Evolutionary conservation across 345 rosid genomes (phyloP).

Genomic region (Lepidium aucheri): DNA sequence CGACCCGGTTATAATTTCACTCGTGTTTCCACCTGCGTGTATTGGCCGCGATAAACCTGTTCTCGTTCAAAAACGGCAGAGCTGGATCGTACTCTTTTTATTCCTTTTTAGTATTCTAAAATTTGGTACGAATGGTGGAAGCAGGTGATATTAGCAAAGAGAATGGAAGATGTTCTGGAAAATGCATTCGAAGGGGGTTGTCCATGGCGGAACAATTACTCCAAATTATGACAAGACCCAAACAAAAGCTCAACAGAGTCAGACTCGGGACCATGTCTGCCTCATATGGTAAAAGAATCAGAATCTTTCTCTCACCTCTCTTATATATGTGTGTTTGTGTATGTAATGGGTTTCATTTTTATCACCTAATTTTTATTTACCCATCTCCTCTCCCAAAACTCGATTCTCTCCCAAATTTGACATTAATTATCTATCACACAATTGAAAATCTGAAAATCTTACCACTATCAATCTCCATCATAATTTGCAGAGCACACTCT

Average conservation of each 20-base stretch:
- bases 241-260: not conserved
- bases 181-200: slow-evolving; percentile 96
- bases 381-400: not conserved
- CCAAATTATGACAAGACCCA: slow-evolving; percentile 56
- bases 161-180: slow-evolving; percentile 92
- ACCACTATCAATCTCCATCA: no score
- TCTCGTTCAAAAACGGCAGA: not conserved
- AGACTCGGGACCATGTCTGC: not conserved
- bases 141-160: slow-evolving; percentile 80
- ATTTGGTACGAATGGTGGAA: not conserved
- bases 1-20: not conserved
- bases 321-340: slow-evolving; percentile 7
- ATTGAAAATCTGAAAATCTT: not conserved
- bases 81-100: not conserved
- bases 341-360: slow-evolving; percentile 3
- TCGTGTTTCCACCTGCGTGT: not conserved
- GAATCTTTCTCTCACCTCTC: not conserved
- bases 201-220: slow-evolving; percentile 70
- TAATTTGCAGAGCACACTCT: no score
- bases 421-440: not conserved
- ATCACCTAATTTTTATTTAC: slow-evolving; percentile 3
- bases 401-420: not conserved
- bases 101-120: not conserved
- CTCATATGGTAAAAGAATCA: not conserved
- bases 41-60: not conserved